Evolutionary conservation across 345 rosid species (phyloP), one percentile per base, ranked within the genome.

Genomic region (Limnanthes douglasii): DNA sequence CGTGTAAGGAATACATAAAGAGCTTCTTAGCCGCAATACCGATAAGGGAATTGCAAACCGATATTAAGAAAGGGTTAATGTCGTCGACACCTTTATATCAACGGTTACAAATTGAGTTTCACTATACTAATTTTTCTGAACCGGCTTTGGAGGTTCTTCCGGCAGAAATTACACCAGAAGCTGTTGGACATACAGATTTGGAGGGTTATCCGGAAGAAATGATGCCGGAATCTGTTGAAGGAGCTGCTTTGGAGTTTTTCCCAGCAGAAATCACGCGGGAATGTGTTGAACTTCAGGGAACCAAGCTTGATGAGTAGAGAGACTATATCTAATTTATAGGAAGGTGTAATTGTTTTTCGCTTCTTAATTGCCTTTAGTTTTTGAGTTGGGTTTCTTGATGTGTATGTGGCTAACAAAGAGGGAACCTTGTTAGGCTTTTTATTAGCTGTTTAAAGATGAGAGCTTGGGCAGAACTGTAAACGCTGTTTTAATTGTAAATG

Each of bases 1-100:
- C 75, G 8, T 76, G 86, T 53, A 77, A 72, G 51, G 78, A 69
- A 48, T 77, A 72, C 18, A 72, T 72, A 2, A 77, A 77, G 54
- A 77, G 49, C 27, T 77, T 77, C 66, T 56, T 72, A 60, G 86
- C 81, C 15, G 73, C 73, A 9, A 69, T 72, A 18, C 86, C 86
- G 22, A 17, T 72, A 11, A 45, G 75, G 23, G 78, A 72, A 51
- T 17, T 77, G 66, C 75, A 64, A 53, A 60, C 52, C 29, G 81
- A 77, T 51, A 59, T 66, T 25, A 72, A 66, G 70, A 76, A 64
- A 51, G 81, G 86, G 2, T 28, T 72, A 26, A 62, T 54, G 34
- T 58, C 62, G 2, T 66, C 81, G 1, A 64, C 48, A 0, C 86
- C 72, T 41, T 69, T 72, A 40, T 81, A 76, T 41, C 86, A 72